Base-by-base conservation (phyloP, 345 rosid genomes). In the Salix purpurea region DNA sequence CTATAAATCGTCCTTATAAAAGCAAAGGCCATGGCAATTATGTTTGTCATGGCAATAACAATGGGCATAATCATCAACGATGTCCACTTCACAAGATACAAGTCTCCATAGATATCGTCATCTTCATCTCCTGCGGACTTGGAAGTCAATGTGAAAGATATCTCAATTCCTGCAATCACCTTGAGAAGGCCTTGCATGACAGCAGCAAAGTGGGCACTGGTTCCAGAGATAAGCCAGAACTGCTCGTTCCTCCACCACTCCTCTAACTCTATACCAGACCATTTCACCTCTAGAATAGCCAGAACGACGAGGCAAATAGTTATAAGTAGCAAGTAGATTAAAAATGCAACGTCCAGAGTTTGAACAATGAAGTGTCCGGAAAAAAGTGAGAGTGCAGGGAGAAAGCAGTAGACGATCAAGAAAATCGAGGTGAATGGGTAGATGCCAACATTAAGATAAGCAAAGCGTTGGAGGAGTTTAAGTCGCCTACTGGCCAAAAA, bases 171-270 rank as follows among this genome's bases (percentile, higher is more conserved):
- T 12, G 97, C 98, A 5, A 91, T 70, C 18, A 93, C 97, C 77
- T 96, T 93, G 6, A 92, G 89, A 39, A 96, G 89, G 32, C 97
- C 97, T 72, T 92, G 98, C 15, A 93, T 77, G 9, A 94, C 97
- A 0, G 98, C 99, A 7, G 94, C 93, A 4, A 91, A 80, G 81
- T 93, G 99, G 71, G 98, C 86, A n/a, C 97, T 96, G 23, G 98
- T 92, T 46, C 98, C 98, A 0, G 94, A 87, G 50, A 93, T 96
- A 13, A 96, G 89, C 98, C 97, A 93, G 81, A 92, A 96, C 75
- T 96, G 97, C 75, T 96, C 98, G 48, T 96, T 96, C 83, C 99
- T 86, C 98, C 99, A 96, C 99, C 99, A 96, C 56, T 96, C 98
- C 75, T 96, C 97, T 56, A 96, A 77, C 5, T 74, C 89, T 14